These are phyloP conservation scores for Cladorrhinum sp. DNA, from an alignment of 2,329 filamentous ascomycete genomes.

Conservation along the genomic window DNA sequence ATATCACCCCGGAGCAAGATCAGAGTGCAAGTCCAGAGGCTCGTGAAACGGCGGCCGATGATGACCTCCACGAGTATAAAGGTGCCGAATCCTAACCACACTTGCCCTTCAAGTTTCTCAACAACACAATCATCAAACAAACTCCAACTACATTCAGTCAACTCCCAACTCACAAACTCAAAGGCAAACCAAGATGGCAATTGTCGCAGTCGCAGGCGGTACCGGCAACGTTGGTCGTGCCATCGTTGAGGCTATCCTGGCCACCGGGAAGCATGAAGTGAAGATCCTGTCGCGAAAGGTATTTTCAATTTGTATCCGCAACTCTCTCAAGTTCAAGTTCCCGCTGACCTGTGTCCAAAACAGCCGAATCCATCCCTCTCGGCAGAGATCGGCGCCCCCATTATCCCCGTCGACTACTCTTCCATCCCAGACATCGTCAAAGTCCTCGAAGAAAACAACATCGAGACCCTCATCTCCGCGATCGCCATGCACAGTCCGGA, in stretches of 20 bases:
- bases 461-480: slow-evolving; percentile 45
- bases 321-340: too few species aligned
- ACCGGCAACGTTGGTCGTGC: slow-evolving; percentile 44
- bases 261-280: slow-evolving; percentile 36
- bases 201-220: slow-evolving; percentile 46
- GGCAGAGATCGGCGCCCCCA: slow-evolving; percentile 26
- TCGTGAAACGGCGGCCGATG: not conserved
- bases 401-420: slow-evolving; percentile 31
- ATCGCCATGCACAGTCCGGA: slow-evolving; percentile 33
- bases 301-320: too few species aligned
- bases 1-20: not conserved
- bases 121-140: not conserved
- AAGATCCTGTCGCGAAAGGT: slow-evolving; percentile 42
- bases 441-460: slow-evolving; percentile 34
- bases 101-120: not conserved
- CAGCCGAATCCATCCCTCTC: slow-evolving; percentile 12
- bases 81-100: too few species aligned
- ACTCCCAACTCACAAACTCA: not conserved
- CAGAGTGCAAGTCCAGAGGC: not conserved
- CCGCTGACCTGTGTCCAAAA: too few species aligned
- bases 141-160: not conserved
- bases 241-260: slow-evolving; percentile 42
- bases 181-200: slow-evolving; percentile 31
- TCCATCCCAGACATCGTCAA: slow-evolving; percentile 24
- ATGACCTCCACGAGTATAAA: not conserved